phyloP scores from a whole-genome alignment of 768 basidiomycete species.

The Rhodotorula babjevae region DNA sequence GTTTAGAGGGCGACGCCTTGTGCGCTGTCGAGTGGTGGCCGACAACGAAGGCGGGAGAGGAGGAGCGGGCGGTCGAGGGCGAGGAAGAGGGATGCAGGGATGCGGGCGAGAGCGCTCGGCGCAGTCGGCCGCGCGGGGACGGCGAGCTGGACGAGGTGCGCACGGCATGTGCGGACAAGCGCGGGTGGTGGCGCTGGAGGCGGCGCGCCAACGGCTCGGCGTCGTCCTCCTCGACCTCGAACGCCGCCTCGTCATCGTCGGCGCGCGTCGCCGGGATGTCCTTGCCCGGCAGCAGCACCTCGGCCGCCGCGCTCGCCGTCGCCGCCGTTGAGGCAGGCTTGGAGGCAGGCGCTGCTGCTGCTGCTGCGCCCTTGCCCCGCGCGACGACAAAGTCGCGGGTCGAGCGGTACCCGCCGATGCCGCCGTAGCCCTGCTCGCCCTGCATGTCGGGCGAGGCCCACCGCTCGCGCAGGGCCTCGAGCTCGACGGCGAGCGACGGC shows the following conservation, averaged over 20 bases:
- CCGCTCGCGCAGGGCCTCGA: constrained; percentile 4
- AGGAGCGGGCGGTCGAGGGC: not conserved
- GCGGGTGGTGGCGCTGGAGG: not conserved
- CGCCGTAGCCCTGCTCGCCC: not conserved
- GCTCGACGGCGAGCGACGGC: constrained; percentile 12
- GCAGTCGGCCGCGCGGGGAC: not conserved
- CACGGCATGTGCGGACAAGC: not conserved
- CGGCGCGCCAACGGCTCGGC: not conserved
- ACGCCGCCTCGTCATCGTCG: not conserved
- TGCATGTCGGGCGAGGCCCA: constrained; percentile 24
- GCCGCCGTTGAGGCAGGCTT: too few relatives aligned
- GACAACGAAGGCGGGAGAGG: constrained; percentile 4
- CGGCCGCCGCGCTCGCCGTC: not conserved
- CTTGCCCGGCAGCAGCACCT: not conserved
- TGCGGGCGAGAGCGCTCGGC: not conserved
- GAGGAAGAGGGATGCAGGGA: not conserved
- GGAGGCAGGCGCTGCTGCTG: too few relatives aligned
- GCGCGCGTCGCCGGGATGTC: not conserved
- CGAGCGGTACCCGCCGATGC: constrained; percentile 23
- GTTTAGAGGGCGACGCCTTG: not conserved
- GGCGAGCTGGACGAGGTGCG: not conserved
- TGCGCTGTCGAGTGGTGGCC: not conserved
- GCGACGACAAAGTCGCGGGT: constrained; percentile 24
- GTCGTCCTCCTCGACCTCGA: not conserved
- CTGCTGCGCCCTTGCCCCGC: constrained; percentile 10